These are phyloP conservation scores for Exophiala bonariae DNA, from an alignment of 2,329 filamentous ascomycete species.

Conservation along the genomic window DNA sequence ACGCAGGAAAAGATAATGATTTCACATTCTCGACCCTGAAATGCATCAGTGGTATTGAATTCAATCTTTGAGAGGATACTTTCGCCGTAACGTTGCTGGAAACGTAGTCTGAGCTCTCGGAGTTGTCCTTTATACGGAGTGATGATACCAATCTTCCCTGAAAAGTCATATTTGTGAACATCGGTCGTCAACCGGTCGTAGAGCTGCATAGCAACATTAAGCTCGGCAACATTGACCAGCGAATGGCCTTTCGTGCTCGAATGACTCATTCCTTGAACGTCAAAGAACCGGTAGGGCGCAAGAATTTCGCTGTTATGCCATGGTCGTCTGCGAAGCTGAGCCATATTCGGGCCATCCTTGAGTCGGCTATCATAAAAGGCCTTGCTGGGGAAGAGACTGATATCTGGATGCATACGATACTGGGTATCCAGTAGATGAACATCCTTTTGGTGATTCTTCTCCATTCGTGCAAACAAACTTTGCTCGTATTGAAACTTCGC, in stretches of 20 bases:
- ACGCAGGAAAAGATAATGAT: constrained; percentile 99
- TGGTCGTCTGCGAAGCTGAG: constrained; percentile 68
- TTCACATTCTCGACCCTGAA: constrained; percentile 94
- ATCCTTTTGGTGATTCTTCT: constrained; percentile 81
- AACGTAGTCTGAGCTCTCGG: constrained; percentile 73
- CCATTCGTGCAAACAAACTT: constrained; percentile 97
- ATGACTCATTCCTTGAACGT: constrained; percentile 85
- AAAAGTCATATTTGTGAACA: constrained; percentile 67
- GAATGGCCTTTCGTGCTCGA: constrained; percentile 83
- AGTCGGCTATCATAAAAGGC: constrained; percentile 91
- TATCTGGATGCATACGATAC: constrained; percentile 98
- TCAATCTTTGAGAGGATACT: constrained; percentile 77
- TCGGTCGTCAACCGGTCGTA: constrained; percentile 78
- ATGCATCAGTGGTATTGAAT: constrained; percentile 98
- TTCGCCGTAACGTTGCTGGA: constrained; percentile 71
- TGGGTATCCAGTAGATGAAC: constrained; percentile 96
- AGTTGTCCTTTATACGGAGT: constrained; percentile 97
- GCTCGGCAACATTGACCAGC: constrained; percentile 82
- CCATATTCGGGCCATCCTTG: constrained; percentile 83
- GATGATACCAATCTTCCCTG: constrained; percentile 90
- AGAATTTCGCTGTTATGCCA: constrained; percentile 85
- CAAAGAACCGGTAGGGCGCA: constrained; percentile 94
- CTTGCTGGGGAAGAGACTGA: constrained; percentile 83
- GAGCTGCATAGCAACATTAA: constrained; percentile 81
- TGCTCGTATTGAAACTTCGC: constrained; percentile 94